A percentile compares a stretch with the other conserved stretches of the same genome.
phyloP scores from a whole-genome alignment of 2,329 filamentous ascomycete genomes.

The Exophiala sideris region DNA sequence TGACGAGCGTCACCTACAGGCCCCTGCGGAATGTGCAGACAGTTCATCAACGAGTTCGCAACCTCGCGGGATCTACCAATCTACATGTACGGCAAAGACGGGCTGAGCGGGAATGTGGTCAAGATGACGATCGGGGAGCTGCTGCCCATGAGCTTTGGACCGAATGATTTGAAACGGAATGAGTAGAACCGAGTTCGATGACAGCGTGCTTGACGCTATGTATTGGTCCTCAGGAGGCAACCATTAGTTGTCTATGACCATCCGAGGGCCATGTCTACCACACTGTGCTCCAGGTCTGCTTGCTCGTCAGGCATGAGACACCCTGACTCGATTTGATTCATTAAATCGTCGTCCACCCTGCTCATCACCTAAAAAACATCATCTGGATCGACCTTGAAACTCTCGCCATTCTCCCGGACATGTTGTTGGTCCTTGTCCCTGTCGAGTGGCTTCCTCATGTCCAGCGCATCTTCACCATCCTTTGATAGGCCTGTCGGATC shows the following conservation, averaged over 20 bases:
- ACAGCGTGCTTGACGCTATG: too few relatives aligned
- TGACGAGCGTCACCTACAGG: too few relatives aligned
- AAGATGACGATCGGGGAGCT: slow-evolving; percentile 65
- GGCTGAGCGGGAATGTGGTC: slow-evolving; percentile 45
- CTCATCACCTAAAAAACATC: slow-evolving; percentile 62
- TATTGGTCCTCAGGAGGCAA: too few relatives aligned
- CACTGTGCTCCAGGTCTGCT: too few relatives aligned
- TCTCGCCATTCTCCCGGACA: slow-evolving; percentile 75
- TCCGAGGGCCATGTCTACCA: too few relatives aligned
- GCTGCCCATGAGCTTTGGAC: slow-evolving; percentile 54
- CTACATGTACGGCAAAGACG: slow-evolving; percentile 87
- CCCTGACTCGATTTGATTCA: not conserved
- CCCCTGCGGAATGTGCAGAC: slow-evolving; percentile 84
- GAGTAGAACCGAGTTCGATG: too few relatives aligned
- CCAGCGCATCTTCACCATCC: slow-evolving; percentile 78
- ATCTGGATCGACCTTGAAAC: slow-evolving; percentile 71
- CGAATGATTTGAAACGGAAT: slow-evolving; percentile 41
- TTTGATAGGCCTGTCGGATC: slow-evolving; percentile 61
- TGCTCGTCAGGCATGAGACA: too few relatives aligned
- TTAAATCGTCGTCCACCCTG: not conserved
- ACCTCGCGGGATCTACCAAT: slow-evolving; percentile 63
- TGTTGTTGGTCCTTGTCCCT: slow-evolving; percentile 74
- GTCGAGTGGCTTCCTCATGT: slow-evolving; percentile 91
- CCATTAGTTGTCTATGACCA: too few relatives aligned
- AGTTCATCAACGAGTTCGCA: slow-evolving; percentile 61